A percentile compares a stretch with the other conserved stretches of the same genome.
phyloP scores from a whole-genome alignment of 1,284 basidiomycete genomes.

The Cerioporus squamosus region DNA sequence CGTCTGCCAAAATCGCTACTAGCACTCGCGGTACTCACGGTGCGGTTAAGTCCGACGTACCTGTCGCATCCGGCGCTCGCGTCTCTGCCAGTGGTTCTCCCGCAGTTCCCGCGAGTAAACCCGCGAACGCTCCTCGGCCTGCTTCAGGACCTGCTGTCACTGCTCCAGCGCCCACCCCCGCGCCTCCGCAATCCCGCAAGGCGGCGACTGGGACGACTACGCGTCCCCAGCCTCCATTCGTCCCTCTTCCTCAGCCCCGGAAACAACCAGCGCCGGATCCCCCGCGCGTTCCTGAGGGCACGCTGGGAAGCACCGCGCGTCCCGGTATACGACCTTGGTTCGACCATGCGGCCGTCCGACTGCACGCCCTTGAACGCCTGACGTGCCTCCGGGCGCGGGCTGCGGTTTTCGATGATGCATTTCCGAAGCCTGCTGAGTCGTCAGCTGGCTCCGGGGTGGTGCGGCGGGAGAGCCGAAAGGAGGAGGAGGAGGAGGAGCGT shows the following conservation, averaged over 20 bases:
- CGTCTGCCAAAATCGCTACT: no score
- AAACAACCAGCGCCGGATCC: neutral
- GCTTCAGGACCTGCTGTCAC: no score
- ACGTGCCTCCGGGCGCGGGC: neutral
- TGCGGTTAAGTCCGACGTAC: no score
- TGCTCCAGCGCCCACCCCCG: neutral
- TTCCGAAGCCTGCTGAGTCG: neutral
- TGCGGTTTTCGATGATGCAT: slow-evolving; percentile 3
- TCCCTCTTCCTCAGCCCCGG: slow-evolving; percentile 8
- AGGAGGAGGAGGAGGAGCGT: slow-evolving; percentile 4
- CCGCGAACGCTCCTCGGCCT: no score
- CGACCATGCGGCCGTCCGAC: slow-evolving; percentile 11
- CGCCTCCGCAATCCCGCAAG: neutral
- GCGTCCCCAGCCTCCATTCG: neutral
- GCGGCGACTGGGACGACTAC: neutral
- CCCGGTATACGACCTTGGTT: slow-evolving; percentile 27
- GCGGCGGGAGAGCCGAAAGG: neutral
- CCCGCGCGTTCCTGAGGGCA: slow-evolving; percentile 24
- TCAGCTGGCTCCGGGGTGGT: no score
- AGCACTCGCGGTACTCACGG: no score
- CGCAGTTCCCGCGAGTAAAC: no score
- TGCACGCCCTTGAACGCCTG: slow-evolving; percentile 11
- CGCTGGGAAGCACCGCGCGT: slow-evolving; percentile 15
- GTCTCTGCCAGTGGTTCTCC: no score
- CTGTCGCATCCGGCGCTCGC: no score